phyloP scores from a whole-genome alignment of 2,329 filamentous ascomycete species.

The Pochonia chlamydosporia region DNA sequence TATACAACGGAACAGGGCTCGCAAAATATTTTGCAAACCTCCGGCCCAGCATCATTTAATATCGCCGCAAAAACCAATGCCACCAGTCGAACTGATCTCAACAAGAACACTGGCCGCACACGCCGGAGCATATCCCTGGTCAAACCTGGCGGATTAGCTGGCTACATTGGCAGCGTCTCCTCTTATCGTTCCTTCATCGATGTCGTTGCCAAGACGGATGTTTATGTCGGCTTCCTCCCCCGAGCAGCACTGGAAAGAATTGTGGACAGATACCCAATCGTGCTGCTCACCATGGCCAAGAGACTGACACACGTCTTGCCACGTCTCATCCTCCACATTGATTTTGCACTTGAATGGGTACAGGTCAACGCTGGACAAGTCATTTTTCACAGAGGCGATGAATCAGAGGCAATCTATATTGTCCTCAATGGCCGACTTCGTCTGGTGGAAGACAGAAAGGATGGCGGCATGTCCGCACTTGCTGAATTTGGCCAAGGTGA shows the following conservation, averaged over 20 bases:
- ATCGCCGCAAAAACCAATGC: background rate
- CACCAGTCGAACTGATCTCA: background rate
- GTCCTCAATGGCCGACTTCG: slow-evolving; percentile 90
- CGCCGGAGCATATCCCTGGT: slow-evolving; percentile 79
- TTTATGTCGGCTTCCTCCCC: slow-evolving; percentile 93
- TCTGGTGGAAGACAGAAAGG: slow-evolving; percentile 73
- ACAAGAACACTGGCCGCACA: slow-evolving; percentile 34
- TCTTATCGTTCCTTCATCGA: slow-evolving; percentile 96
- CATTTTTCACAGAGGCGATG: slow-evolving; percentile 87
- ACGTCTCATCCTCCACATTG: slow-evolving; percentile 87
- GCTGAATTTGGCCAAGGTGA: slow-evolving; percentile 96
- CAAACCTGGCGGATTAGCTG: slow-evolving; percentile 89
- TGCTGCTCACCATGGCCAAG: slow-evolving; percentile 94
- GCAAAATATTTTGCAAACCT: slow-evolving; percentile 26
- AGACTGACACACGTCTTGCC: slow-evolving; percentile 84
- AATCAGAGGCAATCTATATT: slow-evolving; percentile 97
- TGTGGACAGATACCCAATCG: slow-evolving; percentile 85
- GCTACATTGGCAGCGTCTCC: slow-evolving; percentile 90
- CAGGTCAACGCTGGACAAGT: slow-evolving; percentile 94
- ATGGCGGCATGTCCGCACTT: slow-evolving; percentile 76
- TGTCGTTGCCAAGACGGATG: slow-evolving; percentile 94
- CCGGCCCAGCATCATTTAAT: slow-evolving; percentile 17
- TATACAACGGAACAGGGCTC: slow-evolving; percentile 34
- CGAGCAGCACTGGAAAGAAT: slow-evolving; percentile 81
- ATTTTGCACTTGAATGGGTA: slow-evolving; percentile 97